phyloP scores from a whole-genome alignment of 176 grass and related monocot genomes.

The Dactylis glomerata region DNA sequence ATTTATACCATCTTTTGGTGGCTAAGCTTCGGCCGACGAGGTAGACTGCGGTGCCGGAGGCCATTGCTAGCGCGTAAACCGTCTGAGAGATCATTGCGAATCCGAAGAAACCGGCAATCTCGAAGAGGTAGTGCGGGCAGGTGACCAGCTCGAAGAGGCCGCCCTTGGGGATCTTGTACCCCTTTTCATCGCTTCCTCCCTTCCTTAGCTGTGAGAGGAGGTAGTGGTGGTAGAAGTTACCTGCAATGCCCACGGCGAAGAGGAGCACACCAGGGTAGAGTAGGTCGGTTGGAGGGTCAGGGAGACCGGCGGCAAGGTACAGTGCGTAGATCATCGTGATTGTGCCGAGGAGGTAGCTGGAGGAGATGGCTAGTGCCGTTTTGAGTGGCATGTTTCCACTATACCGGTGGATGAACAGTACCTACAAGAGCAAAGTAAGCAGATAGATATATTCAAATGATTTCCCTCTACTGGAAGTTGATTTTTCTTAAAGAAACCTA shows the following conservation, averaged over 20 bases:
- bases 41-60: constrained; percentile 45
- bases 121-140: constrained; percentile 83
- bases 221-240: constrained; percentile 76
- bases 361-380: constrained; percentile 29
- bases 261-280: constrained; percentile 32
- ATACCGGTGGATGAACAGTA: constrained; percentile 66
- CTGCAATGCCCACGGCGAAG: constrained; percentile 43
- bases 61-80: constrained; percentile 29
- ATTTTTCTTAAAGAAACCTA: neutral
- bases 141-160: constrained; percentile 55
- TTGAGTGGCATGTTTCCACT: constrained; percentile 42
- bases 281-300: constrained; percentile 40
- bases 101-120: constrained; percentile 61
- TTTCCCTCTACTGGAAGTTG: neutral
- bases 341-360: constrained; percentile 45
- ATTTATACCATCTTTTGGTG: constrained; percentile 65
- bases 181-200: neutral
- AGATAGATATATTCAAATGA: neutral
- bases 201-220: constrained; percentile 52
- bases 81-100: constrained; percentile 67
- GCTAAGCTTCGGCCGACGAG: constrained; percentile 65
- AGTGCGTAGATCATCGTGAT: constrained; percentile 51
- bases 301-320: constrained; percentile 32
- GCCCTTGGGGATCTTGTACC: constrained; percentile 63
- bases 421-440: neutral